A percentile compares a stretch with the other conserved stretches of the same genome.
Evolutionary conservation across 371 early-diverging fungal genomes (phyloP).

Genomic region (Mortierella sp.): DNA sequence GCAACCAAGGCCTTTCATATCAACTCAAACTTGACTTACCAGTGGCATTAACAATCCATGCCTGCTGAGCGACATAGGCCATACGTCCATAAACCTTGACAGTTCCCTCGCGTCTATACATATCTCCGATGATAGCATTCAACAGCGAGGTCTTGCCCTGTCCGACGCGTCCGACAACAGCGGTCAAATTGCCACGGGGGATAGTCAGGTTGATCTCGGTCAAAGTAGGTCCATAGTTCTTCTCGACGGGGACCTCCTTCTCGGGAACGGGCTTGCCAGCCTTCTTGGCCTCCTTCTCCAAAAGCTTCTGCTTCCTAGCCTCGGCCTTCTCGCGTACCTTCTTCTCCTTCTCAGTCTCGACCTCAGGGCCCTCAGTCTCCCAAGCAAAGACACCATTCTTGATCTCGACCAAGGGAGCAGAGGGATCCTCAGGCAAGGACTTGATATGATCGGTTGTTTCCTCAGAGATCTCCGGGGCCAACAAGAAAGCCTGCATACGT

Average conservation of each 20-base stretch:
- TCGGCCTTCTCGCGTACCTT: slow-evolving; percentile 26
- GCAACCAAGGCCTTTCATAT: background rate
- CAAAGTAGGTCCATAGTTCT: slow-evolving; percentile 44
- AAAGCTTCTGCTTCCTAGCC: slow-evolving; percentile 39
- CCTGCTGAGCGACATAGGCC: slow-evolving; percentile 65
- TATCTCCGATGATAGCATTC: slow-evolving; percentile 62
- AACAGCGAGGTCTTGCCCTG: slow-evolving; percentile 64
- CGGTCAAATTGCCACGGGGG: slow-evolving; percentile 46
- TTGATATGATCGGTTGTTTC: slow-evolving; percentile 5
- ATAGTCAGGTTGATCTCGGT: slow-evolving; percentile 37
- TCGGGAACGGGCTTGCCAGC: slow-evolving; percentile 44
- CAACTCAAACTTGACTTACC: background rate
- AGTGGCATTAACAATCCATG: slow-evolving; percentile 70
- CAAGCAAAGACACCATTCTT: slow-evolving; percentile 50
- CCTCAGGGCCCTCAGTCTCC: slow-evolving; percentile 37
- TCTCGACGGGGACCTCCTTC: slow-evolving; percentile 26
- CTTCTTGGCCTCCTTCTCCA: slow-evolving; percentile 37
- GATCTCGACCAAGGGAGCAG: slow-evolving; percentile 38
- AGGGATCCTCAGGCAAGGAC: slow-evolving; percentile 40
- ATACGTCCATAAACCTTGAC: slow-evolving; percentile 59
- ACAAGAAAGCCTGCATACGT: slow-evolving; percentile 75
- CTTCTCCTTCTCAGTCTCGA: slow-evolving; percentile 47
- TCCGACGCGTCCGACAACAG: slow-evolving; percentile 64
- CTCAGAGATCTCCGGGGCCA: slow-evolving; percentile 68
- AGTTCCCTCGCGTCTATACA: slow-evolving; percentile 55